Percentiles rank a stretch among this genome's conserved stretches.
Conservation (phyloP, 2,329 filamentous ascomycete genomes). For the Hypoxylon sp. region DNA sequence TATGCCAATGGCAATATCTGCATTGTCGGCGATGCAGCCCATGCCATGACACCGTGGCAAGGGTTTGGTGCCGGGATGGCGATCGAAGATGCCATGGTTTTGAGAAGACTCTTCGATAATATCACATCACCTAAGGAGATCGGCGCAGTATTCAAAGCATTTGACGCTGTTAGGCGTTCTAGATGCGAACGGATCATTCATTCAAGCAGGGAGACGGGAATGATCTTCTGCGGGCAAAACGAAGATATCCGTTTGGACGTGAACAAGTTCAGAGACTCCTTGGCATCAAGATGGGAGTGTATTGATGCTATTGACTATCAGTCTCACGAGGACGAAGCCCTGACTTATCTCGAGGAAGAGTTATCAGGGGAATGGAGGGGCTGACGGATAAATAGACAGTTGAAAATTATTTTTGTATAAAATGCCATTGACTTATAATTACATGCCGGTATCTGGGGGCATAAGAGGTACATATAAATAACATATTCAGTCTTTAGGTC, state of each 20-base stretch:
- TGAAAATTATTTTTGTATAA: no score
- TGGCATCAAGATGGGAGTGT: constrained; percentile 1
- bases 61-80: constrained; percentile 10
- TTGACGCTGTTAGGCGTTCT: constrained; percentile 23
- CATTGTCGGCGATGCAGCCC: constrained; percentile 22
- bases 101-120: constrained; percentile 14
- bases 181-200: constrained; percentile 37
- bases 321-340: neutral
- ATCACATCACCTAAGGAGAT: constrained; percentile 11
- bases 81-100: constrained; percentile 25
- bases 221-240: constrained; percentile 24
- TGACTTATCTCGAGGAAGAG: neutral
- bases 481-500: no score
- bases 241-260: constrained; percentile 2
- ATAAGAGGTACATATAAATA: no score
- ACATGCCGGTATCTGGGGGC: no score
- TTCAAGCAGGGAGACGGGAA: constrained; percentile 36
- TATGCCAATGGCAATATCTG: constrained; percentile 32
- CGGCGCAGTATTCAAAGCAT: constrained; percentile 24
- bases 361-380: neutral
- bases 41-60: constrained; percentile 9
- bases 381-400: no score
- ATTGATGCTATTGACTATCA: constrained; percentile 1
- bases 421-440: no score
- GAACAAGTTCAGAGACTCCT: neutral